phyloP scores from a whole-genome alignment of 257 asterid species.

The Solanum okadae region DNA sequence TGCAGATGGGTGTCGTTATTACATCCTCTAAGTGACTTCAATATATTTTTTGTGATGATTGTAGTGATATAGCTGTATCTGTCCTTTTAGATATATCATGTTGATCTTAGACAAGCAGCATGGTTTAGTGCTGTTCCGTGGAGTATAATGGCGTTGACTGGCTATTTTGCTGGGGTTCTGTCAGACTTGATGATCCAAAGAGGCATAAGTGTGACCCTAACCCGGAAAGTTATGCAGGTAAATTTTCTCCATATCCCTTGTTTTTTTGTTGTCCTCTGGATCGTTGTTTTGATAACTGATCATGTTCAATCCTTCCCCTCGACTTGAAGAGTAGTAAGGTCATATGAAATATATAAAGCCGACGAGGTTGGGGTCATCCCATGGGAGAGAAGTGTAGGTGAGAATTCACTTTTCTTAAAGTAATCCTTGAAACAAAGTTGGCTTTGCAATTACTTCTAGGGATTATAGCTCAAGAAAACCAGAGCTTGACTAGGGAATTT shows the following conservation, averaged over 20 bases:
- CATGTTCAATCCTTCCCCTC: neutral
- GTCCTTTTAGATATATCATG: constrained; percentile 63
- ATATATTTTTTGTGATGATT: neutral
- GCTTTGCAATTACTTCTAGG: neutral
- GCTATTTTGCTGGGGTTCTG: constrained; percentile 78
- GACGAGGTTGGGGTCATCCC: neutral
- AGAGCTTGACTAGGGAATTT: neutral
- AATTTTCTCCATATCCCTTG: neutral
- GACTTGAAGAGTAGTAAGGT: neutral
- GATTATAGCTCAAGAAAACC: neutral
- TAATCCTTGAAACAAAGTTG: neutral
- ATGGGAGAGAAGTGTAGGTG: neutral
- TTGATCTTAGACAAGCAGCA: constrained; percentile 94
- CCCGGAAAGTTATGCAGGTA: constrained; percentile 98
- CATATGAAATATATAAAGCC: neutral
- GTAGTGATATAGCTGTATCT: neutral
- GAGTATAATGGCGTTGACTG: constrained; percentile 89
- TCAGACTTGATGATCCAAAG: constrained; percentile 81
- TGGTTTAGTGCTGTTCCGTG: constrained; percentile 99
- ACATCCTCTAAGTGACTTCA: neutral
- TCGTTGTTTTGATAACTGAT: neutral
- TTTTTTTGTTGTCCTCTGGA: neutral
- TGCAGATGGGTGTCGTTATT: neutral
- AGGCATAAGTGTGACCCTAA: constrained; percentile 69
- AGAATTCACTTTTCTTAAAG: neutral